Evolutionary conservation across 2,329 filamentous ascomycete species (phyloP).

Genomic region (Xylaria sp.): DNA sequence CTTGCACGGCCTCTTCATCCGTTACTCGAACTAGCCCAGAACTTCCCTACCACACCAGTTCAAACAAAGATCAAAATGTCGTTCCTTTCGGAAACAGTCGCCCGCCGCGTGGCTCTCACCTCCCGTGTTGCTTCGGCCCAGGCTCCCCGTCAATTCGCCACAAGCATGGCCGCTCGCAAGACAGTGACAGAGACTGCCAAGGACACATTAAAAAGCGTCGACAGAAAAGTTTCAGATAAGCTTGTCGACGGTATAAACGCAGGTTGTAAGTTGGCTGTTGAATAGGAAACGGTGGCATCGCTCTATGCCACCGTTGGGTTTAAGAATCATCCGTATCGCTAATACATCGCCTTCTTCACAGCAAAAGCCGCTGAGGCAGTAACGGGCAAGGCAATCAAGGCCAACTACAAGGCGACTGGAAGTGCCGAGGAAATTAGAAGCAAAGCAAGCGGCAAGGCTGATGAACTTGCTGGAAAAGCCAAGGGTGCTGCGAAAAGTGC

Average conservation of each 20-base stretch:
- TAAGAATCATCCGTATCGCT: neutral
- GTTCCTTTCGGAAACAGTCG: constrained; percentile 54
- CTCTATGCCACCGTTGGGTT: too few relatives aligned
- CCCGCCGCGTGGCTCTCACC: constrained; percentile 50
- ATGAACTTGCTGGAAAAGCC: constrained; percentile 45
- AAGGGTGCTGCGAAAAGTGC: constrained; percentile 43
- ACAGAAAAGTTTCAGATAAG: constrained; percentile 65
- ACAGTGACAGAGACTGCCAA: constrained; percentile 60
- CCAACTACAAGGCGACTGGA: constrained; percentile 45
- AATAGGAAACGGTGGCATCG: neutral
- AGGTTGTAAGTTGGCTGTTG: constrained; percentile 53
- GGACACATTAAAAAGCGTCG: constrained; percentile 63
- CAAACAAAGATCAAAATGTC: constrained; percentile 51
- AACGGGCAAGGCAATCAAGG: constrained; percentile 51
- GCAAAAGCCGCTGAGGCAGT: constrained; percentile 52
- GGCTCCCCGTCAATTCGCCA: constrained; percentile 57
- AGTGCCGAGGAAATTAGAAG: constrained; percentile 42
- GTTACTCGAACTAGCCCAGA: neutral
- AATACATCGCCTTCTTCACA: constrained; percentile 21
- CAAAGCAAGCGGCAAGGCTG: constrained; percentile 38
- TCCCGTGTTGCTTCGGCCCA: constrained; percentile 47
- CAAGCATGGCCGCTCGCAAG: constrained; percentile 53
- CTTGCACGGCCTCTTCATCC: neutral
- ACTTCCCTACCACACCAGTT: neutral
- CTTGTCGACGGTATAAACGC: constrained; percentile 66